Conservation (phyloP, 2,329 filamentous ascomycete species). For the Colletotrichum spaethianum region DNA sequence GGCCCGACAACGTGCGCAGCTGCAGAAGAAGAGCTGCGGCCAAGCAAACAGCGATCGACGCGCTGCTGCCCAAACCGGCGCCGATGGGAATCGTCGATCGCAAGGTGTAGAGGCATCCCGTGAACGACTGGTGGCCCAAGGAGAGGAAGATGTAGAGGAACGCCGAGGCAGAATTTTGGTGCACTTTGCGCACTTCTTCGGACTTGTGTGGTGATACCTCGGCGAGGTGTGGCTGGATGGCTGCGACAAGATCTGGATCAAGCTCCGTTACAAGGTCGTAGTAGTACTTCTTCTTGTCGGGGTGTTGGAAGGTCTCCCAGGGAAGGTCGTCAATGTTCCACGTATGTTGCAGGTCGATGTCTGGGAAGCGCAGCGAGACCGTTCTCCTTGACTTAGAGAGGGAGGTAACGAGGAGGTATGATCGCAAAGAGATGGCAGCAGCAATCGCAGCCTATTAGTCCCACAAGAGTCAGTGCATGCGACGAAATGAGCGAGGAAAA, state of each 20-base stretch:
- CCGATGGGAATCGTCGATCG: conserved; percentile 95
- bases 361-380: conserved; percentile 89
- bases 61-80: conserved; percentile 92
- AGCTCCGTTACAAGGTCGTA: conserved; percentile 89
- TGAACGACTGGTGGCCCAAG: conserved; percentile 83
- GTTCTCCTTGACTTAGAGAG: conserved; percentile 93
- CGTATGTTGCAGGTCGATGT: conserved; percentile 89
- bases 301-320: conserved; percentile 85
- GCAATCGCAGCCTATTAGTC: conserved; percentile 84
- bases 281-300: conserved; percentile 93
- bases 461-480: conserved; percentile 12
- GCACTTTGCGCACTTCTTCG: conserved; percentile 84
- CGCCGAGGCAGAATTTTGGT: conserved; percentile 83
- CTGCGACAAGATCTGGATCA: conserved; percentile 84
- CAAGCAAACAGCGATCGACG: conserved; percentile 93
- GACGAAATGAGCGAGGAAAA: conserved; percentile 20
- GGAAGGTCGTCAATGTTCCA: conserved; percentile 96
- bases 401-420: conserved; percentile 95
- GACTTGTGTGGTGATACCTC: conserved; percentile 77
- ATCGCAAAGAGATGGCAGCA: conserved; percentile 93
- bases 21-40: conserved; percentile 88
- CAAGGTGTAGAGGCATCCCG: conserved; percentile 89
- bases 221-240: conserved; percentile 84
- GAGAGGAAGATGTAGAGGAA: conserved; percentile 96
- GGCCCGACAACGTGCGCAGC: conserved; percentile 88